A percentile compares a stretch with the other conserved stretches of the same genome.
These are phyloP conservation scores for Sonneratia caseolaris DNA, from an alignment of 345 rosid species.

Conservation along the genomic window DNA sequence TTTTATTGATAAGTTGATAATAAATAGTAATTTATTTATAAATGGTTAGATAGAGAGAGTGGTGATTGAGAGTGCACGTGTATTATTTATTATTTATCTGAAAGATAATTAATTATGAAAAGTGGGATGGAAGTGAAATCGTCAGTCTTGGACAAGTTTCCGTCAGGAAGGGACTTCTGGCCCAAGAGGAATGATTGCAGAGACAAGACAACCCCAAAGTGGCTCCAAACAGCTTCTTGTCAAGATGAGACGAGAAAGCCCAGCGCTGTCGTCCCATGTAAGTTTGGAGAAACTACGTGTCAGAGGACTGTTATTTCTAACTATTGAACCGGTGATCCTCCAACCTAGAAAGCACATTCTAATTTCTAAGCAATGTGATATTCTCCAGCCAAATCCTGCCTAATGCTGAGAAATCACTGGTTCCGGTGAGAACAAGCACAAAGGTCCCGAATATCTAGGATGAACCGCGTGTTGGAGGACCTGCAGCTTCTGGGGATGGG, in stretches of 20 bases:
- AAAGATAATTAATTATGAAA: too few species aligned
- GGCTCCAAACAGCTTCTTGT: constrained; percentile 42
- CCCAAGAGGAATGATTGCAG: background rate
- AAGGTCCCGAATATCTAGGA: background rate
- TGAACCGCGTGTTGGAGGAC: too few species aligned
- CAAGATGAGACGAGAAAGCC: constrained; percentile 43
- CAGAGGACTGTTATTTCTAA: background rate
- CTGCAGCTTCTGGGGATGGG: background rate
- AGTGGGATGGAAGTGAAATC: background rate
- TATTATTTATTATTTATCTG: too few species aligned
- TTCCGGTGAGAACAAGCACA: background rate
- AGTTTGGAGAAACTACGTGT: constrained; percentile 17
- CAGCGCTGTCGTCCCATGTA: constrained; percentile 40
- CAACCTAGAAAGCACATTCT: too few species aligned
- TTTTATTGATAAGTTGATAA: too few species aligned
- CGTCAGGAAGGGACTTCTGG: background rate
- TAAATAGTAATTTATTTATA: too few species aligned
- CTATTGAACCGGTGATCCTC: too few species aligned
- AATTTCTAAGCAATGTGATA: too few species aligned
- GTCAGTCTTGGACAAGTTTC: background rate
- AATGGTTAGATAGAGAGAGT: too few species aligned
- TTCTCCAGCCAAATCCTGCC: too few species aligned
- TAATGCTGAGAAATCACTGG: background rate
- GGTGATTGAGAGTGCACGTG: too few species aligned
- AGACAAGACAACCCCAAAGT: constrained; percentile 21